Evolutionary conservation across 768 basidiomycete species (phyloP), one percentile per base, ranked within the genome.

Genomic region (Tylopilus felleus): DNA sequence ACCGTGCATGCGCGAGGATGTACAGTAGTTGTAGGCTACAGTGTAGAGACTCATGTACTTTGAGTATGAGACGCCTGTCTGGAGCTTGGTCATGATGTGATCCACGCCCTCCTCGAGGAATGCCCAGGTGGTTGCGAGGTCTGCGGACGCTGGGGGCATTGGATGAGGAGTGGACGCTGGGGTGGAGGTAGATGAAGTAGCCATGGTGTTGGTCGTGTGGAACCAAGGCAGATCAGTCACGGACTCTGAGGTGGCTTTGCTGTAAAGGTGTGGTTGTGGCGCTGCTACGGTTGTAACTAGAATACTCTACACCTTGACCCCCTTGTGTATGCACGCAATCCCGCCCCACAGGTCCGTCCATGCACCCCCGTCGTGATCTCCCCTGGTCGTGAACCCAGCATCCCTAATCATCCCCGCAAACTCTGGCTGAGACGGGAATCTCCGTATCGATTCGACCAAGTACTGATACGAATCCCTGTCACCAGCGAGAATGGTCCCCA

Each of bases 21-120:
- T 98, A 68, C 97, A 99, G 71, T 96, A 98, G 76, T 98, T 98
- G 79, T 99, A 98, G 9, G 92, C 90, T 49, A 93, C 91, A 22
- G 94, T 96, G 73, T 98, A 93, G 55, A 85, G 77, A 58, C 70
- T 80, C 91, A 88, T 93, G 69, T 93, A 92, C 79, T 84, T 91
- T 56, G 88, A 88, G 73, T 90, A 91, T 21, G 91, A 91, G 49
- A 93, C 87, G 56, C 91, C 91, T 0, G 88, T 90, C 65, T 91
- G 88, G 19, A 92, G 77, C 72, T 90, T 90, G 60, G 88, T 91
- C 90, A 93, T 92, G 68, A 93, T 93, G 65, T 93, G 90, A 73
- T 93, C 90, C 29, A 93, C 87, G 61, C 63, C 87, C 55, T 93
- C 90, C 71, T 92, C 86, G 42, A 95, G 82, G 66, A 87, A 94